These are phyloP conservation scores for Boletus fagicola DNA, from an alignment of 768 basidiomycete species.

Conservation along the genomic window DNA sequence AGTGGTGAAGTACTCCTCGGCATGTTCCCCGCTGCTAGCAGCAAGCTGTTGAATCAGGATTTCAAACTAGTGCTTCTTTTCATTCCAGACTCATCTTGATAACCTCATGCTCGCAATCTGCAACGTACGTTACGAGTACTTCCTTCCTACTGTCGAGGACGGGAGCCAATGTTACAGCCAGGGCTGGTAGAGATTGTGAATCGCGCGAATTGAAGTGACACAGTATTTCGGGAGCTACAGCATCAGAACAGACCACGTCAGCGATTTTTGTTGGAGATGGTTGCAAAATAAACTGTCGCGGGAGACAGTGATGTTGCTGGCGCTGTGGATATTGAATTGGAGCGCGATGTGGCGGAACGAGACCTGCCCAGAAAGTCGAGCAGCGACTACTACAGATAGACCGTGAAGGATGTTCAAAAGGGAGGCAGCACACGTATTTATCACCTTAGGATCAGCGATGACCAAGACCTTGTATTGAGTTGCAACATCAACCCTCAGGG, in stretches of 20 bases:
- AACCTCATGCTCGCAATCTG: slow-evolving; percentile 47
- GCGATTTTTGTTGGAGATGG: slow-evolving; percentile 28
- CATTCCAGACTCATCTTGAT: slow-evolving; percentile 62
- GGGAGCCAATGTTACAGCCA: slow-evolving; percentile 44
- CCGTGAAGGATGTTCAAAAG: not conserved
- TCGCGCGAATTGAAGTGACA: slow-evolving; percentile 57
- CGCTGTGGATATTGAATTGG: slow-evolving; percentile 48
- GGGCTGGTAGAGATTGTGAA: slow-evolving; percentile 46
- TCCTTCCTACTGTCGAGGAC: slow-evolving; percentile 47
- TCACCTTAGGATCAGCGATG: slow-evolving; percentile 66
- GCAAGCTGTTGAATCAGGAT: slow-evolving; percentile 43
- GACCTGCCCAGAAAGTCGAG: slow-evolving; percentile 83
- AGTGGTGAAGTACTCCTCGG: slow-evolving; percentile 47
- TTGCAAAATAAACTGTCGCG: slow-evolving; percentile 71
- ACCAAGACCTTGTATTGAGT: no score
- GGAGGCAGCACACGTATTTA: not conserved
- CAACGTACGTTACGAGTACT: slow-evolving; percentile 48
- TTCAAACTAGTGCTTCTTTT: slow-evolving; percentile 48
- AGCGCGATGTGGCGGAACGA: slow-evolving; percentile 59
- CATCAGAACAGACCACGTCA: slow-evolving; percentile 59
- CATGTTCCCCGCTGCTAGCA: slow-evolving; percentile 41
- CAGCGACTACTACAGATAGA: slow-evolving; percentile 55
- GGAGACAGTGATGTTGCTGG: slow-evolving; percentile 78
- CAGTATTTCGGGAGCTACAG: slow-evolving; percentile 52
- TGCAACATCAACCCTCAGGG: slow-evolving; percentile 47